A percentile compares a stretch with the other conserved stretches of the same genome.
Conservation (phyloP, 176 grass and related monocot species). For the Carex littledalei region DNA sequence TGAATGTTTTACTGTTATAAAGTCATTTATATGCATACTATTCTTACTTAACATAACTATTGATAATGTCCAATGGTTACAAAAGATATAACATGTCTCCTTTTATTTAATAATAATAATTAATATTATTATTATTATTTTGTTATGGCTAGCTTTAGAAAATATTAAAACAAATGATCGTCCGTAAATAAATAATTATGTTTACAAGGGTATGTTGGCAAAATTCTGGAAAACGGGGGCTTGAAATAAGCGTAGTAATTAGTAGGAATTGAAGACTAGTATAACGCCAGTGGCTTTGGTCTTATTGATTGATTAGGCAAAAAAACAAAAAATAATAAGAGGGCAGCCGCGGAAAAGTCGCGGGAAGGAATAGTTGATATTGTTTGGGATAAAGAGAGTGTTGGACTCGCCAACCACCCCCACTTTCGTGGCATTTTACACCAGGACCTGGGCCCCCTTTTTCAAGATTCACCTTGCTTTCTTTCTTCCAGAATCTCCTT, state of each 20-base stretch:
- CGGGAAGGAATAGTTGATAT: background rate
- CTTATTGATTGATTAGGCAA: background rate
- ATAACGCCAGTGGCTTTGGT: background rate
- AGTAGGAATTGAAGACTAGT: background rate
- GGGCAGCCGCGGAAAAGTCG: conserved; percentile 2
- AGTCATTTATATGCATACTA: background rate
- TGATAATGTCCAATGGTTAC: background rate
- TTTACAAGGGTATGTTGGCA: background rate
- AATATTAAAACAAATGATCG: background rate
- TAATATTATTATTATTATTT: no score
- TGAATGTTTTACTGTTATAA: background rate
- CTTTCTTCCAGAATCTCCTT: background rate
- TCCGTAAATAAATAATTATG: background rate
- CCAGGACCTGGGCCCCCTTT: background rate
- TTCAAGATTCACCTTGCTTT: background rate
- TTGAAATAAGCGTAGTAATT: background rate
- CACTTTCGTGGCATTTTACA: background rate
- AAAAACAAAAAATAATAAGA: background rate
- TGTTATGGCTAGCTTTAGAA: background rate
- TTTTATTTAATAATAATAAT: background rate
- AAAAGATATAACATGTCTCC: background rate
- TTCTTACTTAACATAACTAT: background rate
- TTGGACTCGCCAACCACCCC: background rate
- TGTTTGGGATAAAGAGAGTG: background rate
- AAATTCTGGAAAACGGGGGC: background rate